phyloP scores from a whole-genome alignment of 177 flowering plant species.

The Tripterygium wilfordii region DNA sequence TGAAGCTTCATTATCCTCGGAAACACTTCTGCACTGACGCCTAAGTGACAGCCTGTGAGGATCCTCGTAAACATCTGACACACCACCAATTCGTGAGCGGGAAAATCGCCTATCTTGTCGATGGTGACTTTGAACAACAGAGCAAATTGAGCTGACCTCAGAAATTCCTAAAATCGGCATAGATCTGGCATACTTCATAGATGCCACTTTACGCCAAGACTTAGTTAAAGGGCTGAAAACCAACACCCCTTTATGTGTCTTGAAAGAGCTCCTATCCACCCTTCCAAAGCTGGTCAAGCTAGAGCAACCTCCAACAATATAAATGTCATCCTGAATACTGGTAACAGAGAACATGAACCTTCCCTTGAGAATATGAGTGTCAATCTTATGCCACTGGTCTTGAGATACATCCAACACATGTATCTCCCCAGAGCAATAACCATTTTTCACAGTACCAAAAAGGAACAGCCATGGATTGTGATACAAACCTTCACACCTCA shows the following conservation, averaged over 20 bases:
- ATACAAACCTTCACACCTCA: conserved; percentile 57
- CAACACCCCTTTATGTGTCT: conserved; percentile 78
- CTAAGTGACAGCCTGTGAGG: conserved; percentile 92
- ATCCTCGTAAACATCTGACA: conserved; percentile 90
- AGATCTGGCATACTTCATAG: conserved; percentile 86
- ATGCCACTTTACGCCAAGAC: conserved; percentile 72
- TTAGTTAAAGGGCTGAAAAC: conserved; percentile 68
- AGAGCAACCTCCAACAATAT: conserved; percentile 88
- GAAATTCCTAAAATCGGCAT: conserved; percentile 71
- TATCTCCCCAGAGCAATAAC: conserved; percentile 77
- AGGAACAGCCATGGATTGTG: conserved; percentile 86
- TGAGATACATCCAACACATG: conserved; percentile 73
- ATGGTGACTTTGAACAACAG: conserved; percentile 32
- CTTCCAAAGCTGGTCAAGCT: conserved; percentile 77
- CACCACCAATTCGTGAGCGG: conserved; percentile 60
- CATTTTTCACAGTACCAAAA: conserved; percentile 83
- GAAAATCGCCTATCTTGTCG: conserved; percentile 56
- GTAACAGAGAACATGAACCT: conserved; percentile 82
- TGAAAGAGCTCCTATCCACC: conserved; percentile 76
- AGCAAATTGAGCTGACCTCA: conserved; percentile 52
- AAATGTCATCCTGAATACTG: conserved; percentile 59
- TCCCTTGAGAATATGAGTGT: conserved; percentile 66
- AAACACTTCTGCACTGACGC: conserved; percentile 45
- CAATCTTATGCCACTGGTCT: conserved; percentile 67
- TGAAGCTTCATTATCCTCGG: conserved; percentile 38